Conservation (phyloP, 1,284 basidiomycete species). For the Leucoagaricus sp. region DNA sequence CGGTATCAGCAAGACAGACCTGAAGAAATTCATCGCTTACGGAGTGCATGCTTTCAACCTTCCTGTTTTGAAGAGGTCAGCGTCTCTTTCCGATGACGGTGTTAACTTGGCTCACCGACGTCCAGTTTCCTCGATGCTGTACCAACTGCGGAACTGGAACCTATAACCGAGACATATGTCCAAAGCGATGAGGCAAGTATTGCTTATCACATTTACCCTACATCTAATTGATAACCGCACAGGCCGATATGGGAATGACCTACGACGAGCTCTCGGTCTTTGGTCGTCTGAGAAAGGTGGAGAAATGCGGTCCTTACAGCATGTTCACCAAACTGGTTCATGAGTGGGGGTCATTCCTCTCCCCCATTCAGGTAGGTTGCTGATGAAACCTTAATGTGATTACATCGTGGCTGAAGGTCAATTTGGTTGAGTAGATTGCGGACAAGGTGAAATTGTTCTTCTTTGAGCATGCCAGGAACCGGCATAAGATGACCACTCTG, state of each 20-base stretch:
- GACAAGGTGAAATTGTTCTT: constrained; percentile 98
- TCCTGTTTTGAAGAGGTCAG: constrained; percentile 79
- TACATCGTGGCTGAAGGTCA: not conserved
- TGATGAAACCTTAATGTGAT: not conserved
- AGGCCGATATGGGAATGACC: constrained; percentile 99
- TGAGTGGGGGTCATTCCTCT: constrained; percentile 86
- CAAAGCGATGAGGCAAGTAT: constrained; percentile 87
- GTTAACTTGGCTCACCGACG: not conserved
- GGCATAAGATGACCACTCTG: constrained; percentile 99
- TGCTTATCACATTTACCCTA: not conserved
- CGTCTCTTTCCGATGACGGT: not conserved
- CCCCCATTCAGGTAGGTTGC: constrained; percentile 70
- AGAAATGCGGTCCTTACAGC: constrained; percentile 96
- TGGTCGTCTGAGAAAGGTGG: constrained; percentile 91
- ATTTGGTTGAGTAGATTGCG: constrained; percentile 74
- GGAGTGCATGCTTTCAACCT: constrained; percentile 80
- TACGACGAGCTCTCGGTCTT: constrained; percentile 96
- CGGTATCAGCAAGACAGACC: constrained; percentile 95
- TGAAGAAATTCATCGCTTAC: constrained; percentile 94
- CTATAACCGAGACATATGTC: constrained; percentile 91
- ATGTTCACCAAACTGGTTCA: constrained; percentile 94
- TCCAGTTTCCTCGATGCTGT: constrained; percentile 86
- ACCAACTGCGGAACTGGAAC: constrained; percentile 96
- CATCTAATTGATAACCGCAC: constrained; percentile 13
- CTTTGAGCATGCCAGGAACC: constrained; percentile 94